phyloP scores from a whole-genome alignment of 345 rosid species.

The Carallia brachiata region DNA sequence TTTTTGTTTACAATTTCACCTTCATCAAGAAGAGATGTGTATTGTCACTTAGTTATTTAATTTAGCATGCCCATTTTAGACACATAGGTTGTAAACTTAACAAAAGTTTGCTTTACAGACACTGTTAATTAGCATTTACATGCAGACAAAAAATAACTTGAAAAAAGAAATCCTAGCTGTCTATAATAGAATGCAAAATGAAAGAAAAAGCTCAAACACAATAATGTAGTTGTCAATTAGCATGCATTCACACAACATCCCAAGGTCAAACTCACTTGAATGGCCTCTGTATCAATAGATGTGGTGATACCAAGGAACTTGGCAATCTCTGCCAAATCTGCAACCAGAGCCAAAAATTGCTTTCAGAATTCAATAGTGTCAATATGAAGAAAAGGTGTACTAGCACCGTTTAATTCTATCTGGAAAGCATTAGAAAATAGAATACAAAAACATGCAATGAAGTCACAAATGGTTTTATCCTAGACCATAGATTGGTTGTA shows the following conservation, averaged over 20 bases:
- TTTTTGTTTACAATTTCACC: neutral
- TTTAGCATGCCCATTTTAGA: neutral
- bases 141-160: too few relatives aligned
- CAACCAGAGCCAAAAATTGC: slow-evolving; percentile 4
- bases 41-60: too few relatives aligned
- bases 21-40: too few relatives aligned
- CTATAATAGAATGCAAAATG: neutral
- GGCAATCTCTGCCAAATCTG: slow-evolving; percentile 95
- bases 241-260: neutral
- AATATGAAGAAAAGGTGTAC: neutral
- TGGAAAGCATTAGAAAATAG: neutral
- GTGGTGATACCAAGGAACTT: slow-evolving; percentile 88
- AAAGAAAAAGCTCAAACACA: neutral
- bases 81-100: neutral
- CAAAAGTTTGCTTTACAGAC: too few relatives aligned
- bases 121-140: too few relatives aligned
- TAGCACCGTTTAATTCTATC: neutral
- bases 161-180: neutral
- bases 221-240: neutral
- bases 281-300: slow-evolving; percentile 75
- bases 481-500: too few relatives aligned
- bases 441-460: neutral
- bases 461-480: too few relatives aligned
- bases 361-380: neutral
- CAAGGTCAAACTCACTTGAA: slow-evolving; percentile 52